phyloP scores from a whole-genome alignment of 1,284 basidiomycete species.

The Agaricales sp. region DNA sequence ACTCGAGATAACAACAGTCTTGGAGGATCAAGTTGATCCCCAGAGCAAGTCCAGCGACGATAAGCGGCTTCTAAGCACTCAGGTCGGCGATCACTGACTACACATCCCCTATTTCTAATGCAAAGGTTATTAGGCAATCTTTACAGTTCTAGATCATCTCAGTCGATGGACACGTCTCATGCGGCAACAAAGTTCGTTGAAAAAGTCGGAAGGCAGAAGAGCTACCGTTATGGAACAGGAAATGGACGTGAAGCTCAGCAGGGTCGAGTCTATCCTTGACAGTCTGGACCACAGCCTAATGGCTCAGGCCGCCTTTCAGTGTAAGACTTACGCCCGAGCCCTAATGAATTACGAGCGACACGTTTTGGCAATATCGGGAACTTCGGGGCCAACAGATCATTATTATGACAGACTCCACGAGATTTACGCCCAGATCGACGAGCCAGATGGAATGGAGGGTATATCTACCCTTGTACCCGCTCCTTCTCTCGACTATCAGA shows the following conservation, averaged over 20 bases:
- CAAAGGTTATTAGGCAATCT: conserved; percentile 58
- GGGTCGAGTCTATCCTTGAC: conserved; percentile 38
- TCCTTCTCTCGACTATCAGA: conserved; percentile 93
- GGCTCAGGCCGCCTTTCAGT: conserved; percentile 89
- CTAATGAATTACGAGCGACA: conserved; percentile 93
- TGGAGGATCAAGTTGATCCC: conserved; percentile 78
- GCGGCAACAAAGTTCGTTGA: conserved; percentile 45
- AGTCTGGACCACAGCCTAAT: conserved; percentile 85
- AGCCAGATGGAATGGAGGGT: conserved; percentile 99
- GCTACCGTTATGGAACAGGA: conserved; percentile 3
- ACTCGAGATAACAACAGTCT: conserved; percentile 70
- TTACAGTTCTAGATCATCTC: conserved; percentile 91
- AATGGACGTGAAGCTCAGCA: background rate
- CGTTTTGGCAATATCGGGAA: conserved; percentile 43
- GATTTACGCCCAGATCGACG: conserved; percentile 93
- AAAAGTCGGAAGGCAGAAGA: conserved; percentile 30
- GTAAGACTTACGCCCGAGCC: conserved; percentile 89
- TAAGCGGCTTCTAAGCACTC: conserved; percentile 80
- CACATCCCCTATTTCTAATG: conserved; percentile 1
- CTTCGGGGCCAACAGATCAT: conserved; percentile 34
- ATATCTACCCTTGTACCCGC: conserved; percentile 85
- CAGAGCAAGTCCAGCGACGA: conserved; percentile 52
- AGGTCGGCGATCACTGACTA: conserved; percentile 39
- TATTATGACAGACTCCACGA: conserved; percentile 92
- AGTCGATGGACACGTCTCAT: conserved; percentile 80